These are phyloP conservation scores for Suillus lakei DNA, from an alignment of 768 basidiomycete species.

Conservation along the genomic window DNA sequence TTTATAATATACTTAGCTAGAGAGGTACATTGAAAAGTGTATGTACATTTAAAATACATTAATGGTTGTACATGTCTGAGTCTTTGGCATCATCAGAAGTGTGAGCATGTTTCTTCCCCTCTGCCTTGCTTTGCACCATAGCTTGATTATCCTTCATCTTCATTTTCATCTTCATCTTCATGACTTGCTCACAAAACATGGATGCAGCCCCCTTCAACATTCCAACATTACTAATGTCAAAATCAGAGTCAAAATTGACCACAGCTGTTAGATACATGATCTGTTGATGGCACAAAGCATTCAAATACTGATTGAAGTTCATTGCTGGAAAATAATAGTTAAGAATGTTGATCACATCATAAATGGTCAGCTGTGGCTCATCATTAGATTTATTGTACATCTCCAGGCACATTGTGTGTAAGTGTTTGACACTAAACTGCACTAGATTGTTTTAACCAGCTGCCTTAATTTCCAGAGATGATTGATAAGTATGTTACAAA, in stretches of 20 bases:
- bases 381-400: background rate
- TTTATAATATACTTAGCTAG: background rate
- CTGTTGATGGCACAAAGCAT: background rate
- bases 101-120: background rate
- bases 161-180: background rate
- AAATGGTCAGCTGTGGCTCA: background rate
- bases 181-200: background rate
- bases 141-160: background rate
- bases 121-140: background rate
- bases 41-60: background rate
- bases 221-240: constrained; percentile 25
- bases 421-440: background rate
- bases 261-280: background rate
- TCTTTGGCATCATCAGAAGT: background rate
- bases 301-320: background rate
- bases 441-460: background rate
- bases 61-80: background rate
- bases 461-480: background rate
- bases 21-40: background rate
- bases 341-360: background rate
- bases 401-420: background rate
- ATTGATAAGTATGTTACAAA: too few relatives aligned
- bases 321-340: background rate
- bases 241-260: constrained; percentile 14
- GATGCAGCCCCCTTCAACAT: background rate